Conservation (phyloP, 2,329 filamentous ascomycete genomes). For the Ophiocordyceps camponoti-rufipedis region DNA sequence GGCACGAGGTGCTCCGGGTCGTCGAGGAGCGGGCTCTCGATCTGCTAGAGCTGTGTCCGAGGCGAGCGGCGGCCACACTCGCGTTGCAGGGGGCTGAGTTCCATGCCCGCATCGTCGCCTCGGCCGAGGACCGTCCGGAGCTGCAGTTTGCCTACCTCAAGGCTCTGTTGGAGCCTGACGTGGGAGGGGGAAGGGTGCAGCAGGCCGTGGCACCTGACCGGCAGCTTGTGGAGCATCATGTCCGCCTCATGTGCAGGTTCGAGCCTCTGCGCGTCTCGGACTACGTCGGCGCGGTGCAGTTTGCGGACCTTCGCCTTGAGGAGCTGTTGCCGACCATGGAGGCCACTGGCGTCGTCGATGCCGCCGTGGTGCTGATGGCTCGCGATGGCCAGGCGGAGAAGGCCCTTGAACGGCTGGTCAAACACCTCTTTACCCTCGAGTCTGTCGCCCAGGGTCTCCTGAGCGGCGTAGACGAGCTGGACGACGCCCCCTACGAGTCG, state of each 20-base stretch:
- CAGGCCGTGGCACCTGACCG: conserved; percentile 23
- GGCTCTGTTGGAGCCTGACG: conserved; percentile 50
- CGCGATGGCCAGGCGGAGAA: conserved; percentile 67
- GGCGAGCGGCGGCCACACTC: conserved; percentile 46
- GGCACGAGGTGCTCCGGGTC: conserved; percentile 49
- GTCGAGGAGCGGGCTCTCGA: conserved; percentile 46
- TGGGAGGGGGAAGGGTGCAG: conserved; percentile 12
- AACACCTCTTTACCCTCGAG: conserved; percentile 63
- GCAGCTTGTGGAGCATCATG: conserved; percentile 63
- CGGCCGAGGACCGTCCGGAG: conserved; percentile 39
- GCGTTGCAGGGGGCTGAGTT: conserved; percentile 42
- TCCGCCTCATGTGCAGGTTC: conserved; percentile 80
- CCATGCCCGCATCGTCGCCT: conserved; percentile 46
- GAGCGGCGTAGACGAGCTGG: conserved; percentile 37
- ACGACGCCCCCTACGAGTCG: conserved; percentile 32
- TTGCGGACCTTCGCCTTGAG: conserved; percentile 62
- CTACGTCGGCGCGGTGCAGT: conserved; percentile 61
- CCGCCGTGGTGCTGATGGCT: conserved; percentile 77
- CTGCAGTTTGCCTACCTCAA: conserved; percentile 61
- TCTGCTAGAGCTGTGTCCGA: conserved; percentile 48
- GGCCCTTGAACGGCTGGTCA: conserved; percentile 72
- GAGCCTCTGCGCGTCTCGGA: conserved; percentile 68
- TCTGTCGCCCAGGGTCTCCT: conserved; percentile 60
- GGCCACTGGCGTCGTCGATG: conserved; percentile 76
- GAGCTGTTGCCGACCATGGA: conserved; percentile 76